Evolutionary conservation across 2,329 filamentous ascomycete genomes (phyloP).

Genomic region (Aspergillus brunneoviolaceus): DNA sequence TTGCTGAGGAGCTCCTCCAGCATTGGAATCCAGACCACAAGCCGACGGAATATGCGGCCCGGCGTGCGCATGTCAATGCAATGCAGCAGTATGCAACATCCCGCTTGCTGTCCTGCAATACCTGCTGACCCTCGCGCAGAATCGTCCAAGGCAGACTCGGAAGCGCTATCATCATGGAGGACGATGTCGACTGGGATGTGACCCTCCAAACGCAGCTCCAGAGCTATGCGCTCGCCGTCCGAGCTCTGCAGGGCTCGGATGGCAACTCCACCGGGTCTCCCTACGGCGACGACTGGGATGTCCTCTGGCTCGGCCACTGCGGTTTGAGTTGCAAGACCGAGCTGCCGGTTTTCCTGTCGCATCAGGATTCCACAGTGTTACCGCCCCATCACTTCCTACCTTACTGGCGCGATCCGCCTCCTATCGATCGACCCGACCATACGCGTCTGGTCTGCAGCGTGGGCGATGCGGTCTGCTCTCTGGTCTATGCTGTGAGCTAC

Average conservation of each 20-base stretch:
- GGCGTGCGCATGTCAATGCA: conserved; percentile 23
- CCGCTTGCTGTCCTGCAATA: not conserved
- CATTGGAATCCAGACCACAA: conserved; percentile 23
- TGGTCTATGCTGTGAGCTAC: conserved; percentile 23
- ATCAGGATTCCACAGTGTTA: conserved; percentile 18
- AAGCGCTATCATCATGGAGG: conserved; percentile 21
- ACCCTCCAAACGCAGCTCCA: conserved; percentile 17
- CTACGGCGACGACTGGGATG: conserved; percentile 22
- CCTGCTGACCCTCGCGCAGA: not conserved
- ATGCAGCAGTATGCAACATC: conserved; percentile 16
- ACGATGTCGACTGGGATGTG: conserved; percentile 19
- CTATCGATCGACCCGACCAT: conserved; percentile 11
- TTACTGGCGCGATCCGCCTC: conserved; percentile 22
- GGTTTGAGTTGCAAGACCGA: conserved; percentile 20
- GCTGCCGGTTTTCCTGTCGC: conserved; percentile 13
- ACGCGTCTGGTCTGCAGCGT: conserved; percentile 17
- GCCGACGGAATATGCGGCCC: conserved; percentile 19
- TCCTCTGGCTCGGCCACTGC: conserved; percentile 28
- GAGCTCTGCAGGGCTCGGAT: conserved; percentile 6
- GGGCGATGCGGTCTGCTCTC: conserved; percentile 20
- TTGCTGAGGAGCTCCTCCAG: conserved; percentile 1
- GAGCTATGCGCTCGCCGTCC: conserved; percentile 11
- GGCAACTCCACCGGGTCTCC: conserved; percentile 3
- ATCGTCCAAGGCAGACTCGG: conserved; percentile 16
- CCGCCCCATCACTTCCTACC: conserved; percentile 21